These are phyloP conservation scores for Colletotrichum plurivorum DNA, from an alignment of 2,329 filamentous ascomycete species.

Conservation along the genomic window DNA sequence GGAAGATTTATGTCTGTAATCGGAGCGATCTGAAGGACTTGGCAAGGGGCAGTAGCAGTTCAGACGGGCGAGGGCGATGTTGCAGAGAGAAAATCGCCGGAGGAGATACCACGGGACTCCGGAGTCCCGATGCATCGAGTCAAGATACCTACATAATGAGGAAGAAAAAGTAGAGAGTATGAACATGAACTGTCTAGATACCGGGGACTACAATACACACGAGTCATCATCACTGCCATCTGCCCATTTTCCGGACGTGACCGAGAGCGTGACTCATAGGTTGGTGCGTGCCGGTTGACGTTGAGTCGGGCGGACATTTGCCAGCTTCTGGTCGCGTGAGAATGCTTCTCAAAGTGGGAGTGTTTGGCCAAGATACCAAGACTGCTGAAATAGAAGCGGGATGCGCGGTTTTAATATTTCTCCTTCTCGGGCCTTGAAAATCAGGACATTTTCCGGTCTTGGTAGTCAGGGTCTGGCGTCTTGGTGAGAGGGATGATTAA, in stretches of 20 bases:
- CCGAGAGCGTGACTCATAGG: not conserved
- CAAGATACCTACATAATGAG: slow-evolving; percentile 19
- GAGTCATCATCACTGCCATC: not conserved
- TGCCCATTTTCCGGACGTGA: not conserved
- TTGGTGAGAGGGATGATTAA: not conserved
- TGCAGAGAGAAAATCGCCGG: no score
- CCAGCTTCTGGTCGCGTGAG: not conserved
- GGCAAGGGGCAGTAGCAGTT: not conserved
- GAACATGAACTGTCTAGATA: not conserved
- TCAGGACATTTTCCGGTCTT: not conserved
- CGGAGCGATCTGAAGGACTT: not conserved
- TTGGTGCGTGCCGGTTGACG: not conserved
- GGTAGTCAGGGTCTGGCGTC: not conserved
- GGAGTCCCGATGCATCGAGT: slow-evolving; percentile 14
- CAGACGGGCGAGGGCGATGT: no score
- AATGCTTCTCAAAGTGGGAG: no score
- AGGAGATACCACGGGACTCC: slow-evolving; percentile 17
- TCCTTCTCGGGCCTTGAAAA: not conserved
- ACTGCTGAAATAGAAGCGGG: slow-evolving; percentile 14
- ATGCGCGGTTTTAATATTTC: not conserved
- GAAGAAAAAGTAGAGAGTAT: not conserved
- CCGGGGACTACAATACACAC: not conserved
- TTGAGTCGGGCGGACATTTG: not conserved
- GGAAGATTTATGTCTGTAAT: not conserved
- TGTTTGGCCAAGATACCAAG: slow-evolving; percentile 31